phyloP scores from a whole-genome alignment of 2,329 filamentous ascomycete species.

The Cladosporium sphaerospermum region DNA sequence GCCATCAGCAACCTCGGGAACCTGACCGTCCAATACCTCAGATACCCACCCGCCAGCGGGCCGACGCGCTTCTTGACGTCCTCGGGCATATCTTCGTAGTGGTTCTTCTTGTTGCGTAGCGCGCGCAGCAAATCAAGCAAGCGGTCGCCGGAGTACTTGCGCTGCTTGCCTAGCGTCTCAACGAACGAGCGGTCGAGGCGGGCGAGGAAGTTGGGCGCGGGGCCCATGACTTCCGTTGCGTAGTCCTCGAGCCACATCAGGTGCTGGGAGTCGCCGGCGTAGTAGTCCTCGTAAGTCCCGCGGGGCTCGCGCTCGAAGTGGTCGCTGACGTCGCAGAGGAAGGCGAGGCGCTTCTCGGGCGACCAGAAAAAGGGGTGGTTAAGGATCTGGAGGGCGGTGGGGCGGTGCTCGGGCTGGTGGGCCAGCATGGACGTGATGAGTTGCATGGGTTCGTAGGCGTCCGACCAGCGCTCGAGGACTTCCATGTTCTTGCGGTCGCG shows the following conservation, averaged over 20 bases:
- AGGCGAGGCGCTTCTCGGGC: conserved; percentile 77
- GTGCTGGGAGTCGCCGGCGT: conserved; percentile 46
- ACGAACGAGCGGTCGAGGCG: conserved; percentile 74
- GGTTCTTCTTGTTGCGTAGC: conserved; percentile 91
- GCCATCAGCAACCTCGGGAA: conserved; percentile 74
- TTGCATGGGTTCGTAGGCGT: conserved; percentile 79
- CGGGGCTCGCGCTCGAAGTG: conserved; percentile 90
- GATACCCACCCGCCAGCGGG: conserved; percentile 63
- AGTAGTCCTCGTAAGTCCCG: conserved; percentile 42
- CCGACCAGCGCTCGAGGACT: conserved; percentile 54
- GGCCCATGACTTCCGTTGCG: conserved; percentile 37
- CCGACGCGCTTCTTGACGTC: conserved; percentile 68
- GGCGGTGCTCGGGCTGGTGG: conserved; percentile 58
- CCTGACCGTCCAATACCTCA: conserved; percentile 72
- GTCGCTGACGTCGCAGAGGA: conserved; percentile 94
- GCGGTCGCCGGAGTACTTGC: conserved; percentile 81
- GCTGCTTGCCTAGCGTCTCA: conserved; percentile 83
- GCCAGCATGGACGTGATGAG: conserved; percentile 76
- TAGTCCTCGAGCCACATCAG: conserved; percentile 54
- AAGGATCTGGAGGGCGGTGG: conserved; percentile 72
- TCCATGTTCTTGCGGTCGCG: conserved; percentile 69
- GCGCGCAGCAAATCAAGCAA: conserved; percentile 84
- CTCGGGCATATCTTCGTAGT: conserved; percentile 93
- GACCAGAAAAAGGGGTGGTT: conserved; percentile 97
- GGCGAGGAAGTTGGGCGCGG: conserved; percentile 68